phyloP scores from a whole-genome alignment of 2,329 filamentous ascomycete genomes.

The Clonostachys rosea region DNA sequence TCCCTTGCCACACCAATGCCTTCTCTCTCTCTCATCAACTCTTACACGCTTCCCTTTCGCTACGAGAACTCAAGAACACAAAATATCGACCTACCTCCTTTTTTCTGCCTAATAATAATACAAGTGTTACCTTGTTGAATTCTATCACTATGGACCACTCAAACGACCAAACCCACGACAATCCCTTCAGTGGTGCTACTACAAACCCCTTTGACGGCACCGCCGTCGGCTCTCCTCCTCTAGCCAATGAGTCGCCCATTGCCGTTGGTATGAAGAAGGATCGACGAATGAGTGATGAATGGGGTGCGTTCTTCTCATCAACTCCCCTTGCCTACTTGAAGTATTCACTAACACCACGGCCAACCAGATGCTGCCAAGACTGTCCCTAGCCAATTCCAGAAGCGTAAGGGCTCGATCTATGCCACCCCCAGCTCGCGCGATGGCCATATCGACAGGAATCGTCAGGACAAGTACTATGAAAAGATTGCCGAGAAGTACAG shows the following conservation, averaged over 20 bases:
- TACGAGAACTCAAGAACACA: too few species aligned
- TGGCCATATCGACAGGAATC: slow-evolving; percentile 57
- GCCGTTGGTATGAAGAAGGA: slow-evolving; percentile 17
- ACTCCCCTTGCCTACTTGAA: neutral
- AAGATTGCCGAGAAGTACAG: slow-evolving; percentile 45
- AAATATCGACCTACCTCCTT: too few species aligned
- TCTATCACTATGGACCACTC: too few species aligned
- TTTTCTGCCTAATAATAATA: too few species aligned
- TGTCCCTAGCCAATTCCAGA: slow-evolving; percentile 63
- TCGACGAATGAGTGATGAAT: slow-evolving; percentile 37
- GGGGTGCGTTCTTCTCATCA: slow-evolving; percentile 30
- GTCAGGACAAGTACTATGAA: slow-evolving; percentile 55
- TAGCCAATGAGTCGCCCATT: slow-evolving; percentile 21
- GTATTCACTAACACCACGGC: neutral
- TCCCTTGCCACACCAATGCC: too few species aligned
- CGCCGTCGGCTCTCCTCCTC: neutral
- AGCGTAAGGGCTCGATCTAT: slow-evolving; percentile 65
- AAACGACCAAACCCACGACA: too few species aligned
- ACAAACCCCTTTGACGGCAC: too few species aligned
- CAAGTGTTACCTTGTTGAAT: too few species aligned
- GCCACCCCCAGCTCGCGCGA: slow-evolving; percentile 61
- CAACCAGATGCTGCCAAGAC: slow-evolving; percentile 59
- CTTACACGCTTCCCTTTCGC: too few species aligned
- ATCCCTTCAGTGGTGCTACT: too few species aligned
- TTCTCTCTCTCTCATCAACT: too few species aligned